These are phyloP conservation scores for Globisporangium splendens DNA, from an alignment of 352 stramenopile genomes.

Conservation along the genomic window DNA sequence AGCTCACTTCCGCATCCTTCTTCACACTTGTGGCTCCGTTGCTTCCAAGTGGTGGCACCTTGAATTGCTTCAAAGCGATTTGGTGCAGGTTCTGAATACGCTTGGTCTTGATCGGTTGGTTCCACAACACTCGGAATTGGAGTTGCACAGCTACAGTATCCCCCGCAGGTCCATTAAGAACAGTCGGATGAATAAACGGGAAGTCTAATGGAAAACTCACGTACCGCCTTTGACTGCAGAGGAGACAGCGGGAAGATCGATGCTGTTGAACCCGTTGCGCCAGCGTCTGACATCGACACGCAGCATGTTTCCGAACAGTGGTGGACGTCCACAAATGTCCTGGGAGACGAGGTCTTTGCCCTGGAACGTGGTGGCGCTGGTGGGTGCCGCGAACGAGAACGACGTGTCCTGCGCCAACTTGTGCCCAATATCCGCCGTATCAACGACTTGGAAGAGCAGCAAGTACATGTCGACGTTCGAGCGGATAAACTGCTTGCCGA, in stretches of 20 bases:
- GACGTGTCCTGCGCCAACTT: constrained; percentile 26
- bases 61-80: constrained; percentile 14
- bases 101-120: constrained; percentile 14
- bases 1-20: constrained; percentile 5
- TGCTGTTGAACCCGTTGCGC: constrained; percentile 40
- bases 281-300: constrained; percentile 41
- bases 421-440: constrained; percentile 46
- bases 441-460: constrained; percentile 61
- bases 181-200: too few species aligned
- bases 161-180: not conserved
- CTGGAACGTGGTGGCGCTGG: constrained; percentile 12
- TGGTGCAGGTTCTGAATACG: constrained; percentile 19
- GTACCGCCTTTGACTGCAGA: constrained; percentile 45
- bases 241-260: constrained; percentile 51
- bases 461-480: constrained; percentile 41
- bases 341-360: constrained; percentile 50
- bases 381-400: constrained; percentile 37
- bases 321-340: constrained; percentile 24
- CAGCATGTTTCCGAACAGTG: constrained; percentile 67
- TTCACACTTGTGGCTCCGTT: not conserved
- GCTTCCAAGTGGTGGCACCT: constrained; percentile 9
- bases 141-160: constrained; percentile 13
- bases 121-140: constrained; percentile 20
- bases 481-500: constrained; percentile 43
- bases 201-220: constrained; percentile 4